These are phyloP conservation scores for Gastrolobium villosum DNA, from an alignment of 306 rosid genomes.

Conservation along the genomic window DNA sequence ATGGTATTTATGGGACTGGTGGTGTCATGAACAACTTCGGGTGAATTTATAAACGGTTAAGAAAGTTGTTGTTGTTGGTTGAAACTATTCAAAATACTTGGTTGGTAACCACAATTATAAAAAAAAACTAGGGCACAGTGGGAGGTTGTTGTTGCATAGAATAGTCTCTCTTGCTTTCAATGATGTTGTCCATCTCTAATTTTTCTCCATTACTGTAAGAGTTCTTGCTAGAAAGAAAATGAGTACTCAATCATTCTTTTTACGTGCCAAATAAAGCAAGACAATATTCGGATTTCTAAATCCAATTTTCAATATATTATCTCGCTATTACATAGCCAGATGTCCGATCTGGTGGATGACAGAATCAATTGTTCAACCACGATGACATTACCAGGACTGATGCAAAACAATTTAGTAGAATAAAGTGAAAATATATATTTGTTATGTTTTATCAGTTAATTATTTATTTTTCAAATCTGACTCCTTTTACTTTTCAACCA, in stretches of 20 bases:
- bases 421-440: too few relatives aligned
- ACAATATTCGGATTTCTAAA: neutral
- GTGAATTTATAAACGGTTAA: conserved; percentile 19
- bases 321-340: too few relatives aligned
- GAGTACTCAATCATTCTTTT: neutral
- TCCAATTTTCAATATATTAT: neutral
- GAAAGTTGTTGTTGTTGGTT: conserved; percentile 9
- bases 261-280: neutral
- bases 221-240: neutral
- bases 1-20: conserved; percentile 2
- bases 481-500: too few relatives aligned
- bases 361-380: too few relatives aligned
- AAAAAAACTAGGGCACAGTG: neutral
- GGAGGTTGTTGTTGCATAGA: neutral
- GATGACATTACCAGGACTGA: too few relatives aligned
- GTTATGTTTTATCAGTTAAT: too few relatives aligned
- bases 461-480: too few relatives aligned
- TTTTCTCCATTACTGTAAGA: neutral
- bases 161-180: neutral
- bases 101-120: neutral
- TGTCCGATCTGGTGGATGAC: too few relatives aligned
- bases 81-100: neutral
- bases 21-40: neutral
- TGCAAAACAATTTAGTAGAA: too few relatives aligned
- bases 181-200: neutral